Percentiles rank a stretch among this genome's conserved stretches.
Evolutionary conservation across 2,329 filamentous ascomycete genomes (phyloP).

Genomic region (Colletotrichum salicis): DNA sequence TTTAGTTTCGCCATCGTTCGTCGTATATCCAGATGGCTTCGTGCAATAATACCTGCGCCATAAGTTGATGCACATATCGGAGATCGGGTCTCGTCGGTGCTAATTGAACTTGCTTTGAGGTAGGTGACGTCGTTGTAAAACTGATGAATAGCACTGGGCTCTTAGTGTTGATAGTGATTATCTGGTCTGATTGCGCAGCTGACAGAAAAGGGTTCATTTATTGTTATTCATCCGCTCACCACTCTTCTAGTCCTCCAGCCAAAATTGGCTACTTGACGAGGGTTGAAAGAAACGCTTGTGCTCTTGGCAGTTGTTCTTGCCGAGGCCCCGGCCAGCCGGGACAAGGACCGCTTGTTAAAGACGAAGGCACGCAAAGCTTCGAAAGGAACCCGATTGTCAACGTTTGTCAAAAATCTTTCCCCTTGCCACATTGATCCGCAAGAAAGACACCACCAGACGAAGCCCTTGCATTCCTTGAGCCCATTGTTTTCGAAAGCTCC

Average conservation of each 20-base stretch:
- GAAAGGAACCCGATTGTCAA: neutral
- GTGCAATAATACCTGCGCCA: constrained; percentile 29
- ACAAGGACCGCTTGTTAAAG: neutral
- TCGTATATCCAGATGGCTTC: constrained; percentile 11
- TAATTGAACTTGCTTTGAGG: neutral
- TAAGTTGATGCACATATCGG: constrained; percentile 17
- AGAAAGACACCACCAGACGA: neutral
- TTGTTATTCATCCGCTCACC: neutral
- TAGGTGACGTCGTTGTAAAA: neutral
- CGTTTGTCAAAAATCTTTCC: neutral
- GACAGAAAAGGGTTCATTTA: neutral
- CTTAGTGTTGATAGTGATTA: neutral
- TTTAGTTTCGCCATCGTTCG: neutral
- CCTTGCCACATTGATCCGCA: neutral
- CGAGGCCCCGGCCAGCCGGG: no score
- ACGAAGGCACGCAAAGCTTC: neutral
- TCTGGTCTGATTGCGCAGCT: neutral
- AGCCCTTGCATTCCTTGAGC: neutral
- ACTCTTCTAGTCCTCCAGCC: neutral
- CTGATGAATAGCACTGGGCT: neutral
- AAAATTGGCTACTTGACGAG: neutral
- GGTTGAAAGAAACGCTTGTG: neutral
- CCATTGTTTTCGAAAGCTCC: neutral
- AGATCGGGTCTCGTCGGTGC: neutral
- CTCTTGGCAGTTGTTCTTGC: neutral